Evolutionary conservation across 2,329 filamentous ascomycete genomes (phyloP).

Genomic region (Cercospora zeina): DNA sequence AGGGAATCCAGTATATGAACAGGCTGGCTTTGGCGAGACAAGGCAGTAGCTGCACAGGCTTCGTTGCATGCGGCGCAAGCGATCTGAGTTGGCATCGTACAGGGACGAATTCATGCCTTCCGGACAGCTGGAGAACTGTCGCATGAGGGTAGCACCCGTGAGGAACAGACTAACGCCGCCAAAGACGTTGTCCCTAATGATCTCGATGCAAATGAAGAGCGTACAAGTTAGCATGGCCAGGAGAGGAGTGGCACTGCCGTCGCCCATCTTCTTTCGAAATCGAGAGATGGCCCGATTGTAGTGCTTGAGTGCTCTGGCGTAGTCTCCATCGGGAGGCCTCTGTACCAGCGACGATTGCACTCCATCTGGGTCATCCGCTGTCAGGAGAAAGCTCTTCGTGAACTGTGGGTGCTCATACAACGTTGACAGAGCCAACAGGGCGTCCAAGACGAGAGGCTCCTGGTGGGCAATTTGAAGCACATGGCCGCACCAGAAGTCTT

Average conservation of each 20-base stretch:
- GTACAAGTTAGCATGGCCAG: conserved; percentile 34
- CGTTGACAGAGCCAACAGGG: conserved; percentile 30
- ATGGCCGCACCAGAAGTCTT: conserved; percentile 34
- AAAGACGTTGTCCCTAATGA: conserved; percentile 32
- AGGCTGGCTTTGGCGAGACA: conserved; percentile 31
- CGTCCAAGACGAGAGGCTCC: conserved; percentile 30
- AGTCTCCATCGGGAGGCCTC: conserved; percentile 21
- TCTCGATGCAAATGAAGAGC: conserved; percentile 36
- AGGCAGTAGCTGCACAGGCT: conserved; percentile 29
- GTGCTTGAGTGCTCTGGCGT: conserved; percentile 26
- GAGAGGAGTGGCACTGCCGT: conserved; percentile 21
- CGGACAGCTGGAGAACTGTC: conserved; percentile 19
- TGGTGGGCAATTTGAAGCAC: conserved; percentile 33
- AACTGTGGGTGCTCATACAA: conserved; percentile 32
- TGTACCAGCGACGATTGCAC: conserved; percentile 13
- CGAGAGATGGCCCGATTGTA: conserved; percentile 34
- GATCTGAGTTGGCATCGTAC: conserved; percentile 18
- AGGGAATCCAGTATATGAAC: conserved; percentile 44
- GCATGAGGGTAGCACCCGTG: conserved; percentile 26
- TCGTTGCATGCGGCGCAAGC: conserved; percentile 29
- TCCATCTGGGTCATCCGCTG: not conserved
- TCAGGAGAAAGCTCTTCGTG: conserved; percentile 21
- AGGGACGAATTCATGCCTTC: conserved; percentile 11
- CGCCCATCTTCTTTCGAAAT: conserved; percentile 21
- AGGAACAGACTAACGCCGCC: conserved; percentile 30